Percentiles rank a stretch among this genome's conserved stretches.
Conservation (phyloP, 352 stramenopile species). For the Globisporangium abappressorium region DNA sequence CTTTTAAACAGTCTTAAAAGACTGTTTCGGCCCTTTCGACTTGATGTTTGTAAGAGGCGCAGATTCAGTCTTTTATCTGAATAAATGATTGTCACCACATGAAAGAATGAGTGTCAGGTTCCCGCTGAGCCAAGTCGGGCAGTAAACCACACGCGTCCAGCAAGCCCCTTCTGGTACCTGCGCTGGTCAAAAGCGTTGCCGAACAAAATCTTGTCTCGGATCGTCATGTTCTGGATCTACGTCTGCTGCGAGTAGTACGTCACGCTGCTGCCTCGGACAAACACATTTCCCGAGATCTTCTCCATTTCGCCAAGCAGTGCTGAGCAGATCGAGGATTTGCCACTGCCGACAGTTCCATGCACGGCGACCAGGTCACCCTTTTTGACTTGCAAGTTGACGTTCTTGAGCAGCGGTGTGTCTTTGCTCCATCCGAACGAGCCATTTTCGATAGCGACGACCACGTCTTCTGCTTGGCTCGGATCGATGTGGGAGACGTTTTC, state of each 20-base stretch:
- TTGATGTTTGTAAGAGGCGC: too few relatives aligned
- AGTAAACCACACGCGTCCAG: too few relatives aligned
- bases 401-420: background rate
- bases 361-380: slow-evolving; percentile 45
- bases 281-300: slow-evolving; percentile 23
- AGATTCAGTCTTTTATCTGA: too few relatives aligned
- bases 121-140: too few relatives aligned
- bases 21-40: too few relatives aligned
- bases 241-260: slow-evolving; percentile 76
- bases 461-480: background rate
- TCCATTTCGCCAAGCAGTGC: too few relatives aligned
- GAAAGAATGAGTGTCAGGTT: too few relatives aligned
- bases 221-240: slow-evolving; percentile 41
- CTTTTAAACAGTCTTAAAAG: too few relatives aligned
- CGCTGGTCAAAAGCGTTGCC: slow-evolving; percentile 47
- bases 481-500: slow-evolving; percentile 9
- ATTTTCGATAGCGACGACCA: slow-evolving; percentile 19
- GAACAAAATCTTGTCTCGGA: slow-evolving; percentile 95
- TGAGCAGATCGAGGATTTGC: too few relatives aligned
- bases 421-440: slow-evolving; percentile 22
- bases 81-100: too few relatives aligned
- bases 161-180: slow-evolving; percentile 56
- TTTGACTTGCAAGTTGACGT: slow-evolving; percentile 17
- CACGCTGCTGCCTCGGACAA: slow-evolving; percentile 26
- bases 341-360: slow-evolving; percentile 17